Conservation (phyloP, 306 rosid species). For the Adenanthera pavonina region DNA sequence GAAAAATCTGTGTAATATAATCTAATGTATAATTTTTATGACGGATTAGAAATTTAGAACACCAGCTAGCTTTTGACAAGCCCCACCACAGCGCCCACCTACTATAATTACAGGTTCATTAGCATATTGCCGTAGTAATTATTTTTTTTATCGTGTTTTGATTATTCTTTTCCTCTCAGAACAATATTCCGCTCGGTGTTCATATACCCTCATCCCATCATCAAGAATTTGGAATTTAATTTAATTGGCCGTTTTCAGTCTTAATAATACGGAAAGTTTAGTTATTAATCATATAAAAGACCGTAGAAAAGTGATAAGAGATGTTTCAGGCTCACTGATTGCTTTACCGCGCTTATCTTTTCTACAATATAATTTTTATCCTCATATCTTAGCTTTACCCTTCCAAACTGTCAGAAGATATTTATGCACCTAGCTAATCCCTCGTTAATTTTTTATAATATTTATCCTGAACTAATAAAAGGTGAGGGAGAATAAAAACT, state of each 20-base stretch:
- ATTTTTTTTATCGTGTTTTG: conserved; percentile 23
- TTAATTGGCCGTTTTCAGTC: not conserved
- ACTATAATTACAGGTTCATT: conserved; percentile 42
- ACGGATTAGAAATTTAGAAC: conserved; percentile 13
- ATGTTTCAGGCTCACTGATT: conserved; percentile 29
- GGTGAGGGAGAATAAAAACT: not conserved
- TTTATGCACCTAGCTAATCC: conserved; percentile 36
- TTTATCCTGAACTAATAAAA: not conserved
- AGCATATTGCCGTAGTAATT: conserved; percentile 34
- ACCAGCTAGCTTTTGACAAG: conserved; percentile 19
- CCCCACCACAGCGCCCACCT: conserved; percentile 40
- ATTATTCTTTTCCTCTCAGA: not conserved
- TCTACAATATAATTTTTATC: not conserved
- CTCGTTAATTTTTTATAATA: conserved; percentile 25
- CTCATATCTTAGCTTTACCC: not conserved
- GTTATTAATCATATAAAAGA: not conserved
- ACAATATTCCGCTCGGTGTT: not conserved
- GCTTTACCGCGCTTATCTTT: not conserved
- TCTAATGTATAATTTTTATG: not conserved
- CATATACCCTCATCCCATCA: not conserved
- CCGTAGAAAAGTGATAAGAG: conserved; percentile 40
- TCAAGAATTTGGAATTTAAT: not conserved
- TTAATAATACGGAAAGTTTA: not conserved
- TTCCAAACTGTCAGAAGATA: conserved; percentile 6
- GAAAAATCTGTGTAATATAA: no score